Evolutionary conservation across 257 asterid species (phyloP).

Genomic region (Salvia rosmarinus): DNA sequence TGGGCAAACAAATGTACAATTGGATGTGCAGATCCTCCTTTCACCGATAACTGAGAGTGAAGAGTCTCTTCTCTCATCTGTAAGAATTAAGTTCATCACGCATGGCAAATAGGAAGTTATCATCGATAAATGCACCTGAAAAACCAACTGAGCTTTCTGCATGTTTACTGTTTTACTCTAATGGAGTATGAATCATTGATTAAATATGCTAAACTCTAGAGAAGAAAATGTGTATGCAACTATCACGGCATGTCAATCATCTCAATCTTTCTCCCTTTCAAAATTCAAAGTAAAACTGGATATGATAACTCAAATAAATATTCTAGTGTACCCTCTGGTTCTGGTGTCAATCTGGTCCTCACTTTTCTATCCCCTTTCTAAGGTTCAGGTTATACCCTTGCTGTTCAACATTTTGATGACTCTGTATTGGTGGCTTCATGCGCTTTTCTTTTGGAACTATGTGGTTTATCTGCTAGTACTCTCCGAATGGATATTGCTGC

Average conservation of each 20-base stretch:
- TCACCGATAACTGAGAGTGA: constrained; percentile 73
- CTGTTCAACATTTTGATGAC: constrained; percentile 85
- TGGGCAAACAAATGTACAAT: constrained; percentile 74
- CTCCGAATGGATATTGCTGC: constrained; percentile 86
- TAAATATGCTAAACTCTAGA: constrained; percentile 10
- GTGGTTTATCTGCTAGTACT: constrained; percentile 76
- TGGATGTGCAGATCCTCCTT: constrained; percentile 77
- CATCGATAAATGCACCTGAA: constrained; percentile 26
- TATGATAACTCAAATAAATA: constrained; percentile 8
- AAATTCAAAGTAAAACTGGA: constrained; percentile 27
- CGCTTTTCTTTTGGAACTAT: constrained; percentile 82
- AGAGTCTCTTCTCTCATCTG: constrained; percentile 85
- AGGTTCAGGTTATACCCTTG: constrained; percentile 81
- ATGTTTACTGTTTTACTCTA: constrained; percentile 15
- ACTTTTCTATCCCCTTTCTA: constrained; percentile 31
- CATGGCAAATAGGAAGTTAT: constrained; percentile 18
- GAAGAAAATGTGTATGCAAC: neutral
- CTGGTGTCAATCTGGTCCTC: constrained; percentile 25
- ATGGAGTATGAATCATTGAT: constrained; percentile 16
- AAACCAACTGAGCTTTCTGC: constrained; percentile 25
- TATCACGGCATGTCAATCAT: constrained; percentile 1
- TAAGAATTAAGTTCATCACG: constrained; percentile 50
- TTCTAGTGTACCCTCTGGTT: constrained; percentile 25
- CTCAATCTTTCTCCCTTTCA: constrained; percentile 1
- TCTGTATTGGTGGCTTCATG: constrained; percentile 93